A percentile compares a stretch with the other conserved stretches of the same genome.
Evolutionary conservation across 352 stramenopile species (phyloP).

Genomic region (Globisporangium irregulare): DNA sequence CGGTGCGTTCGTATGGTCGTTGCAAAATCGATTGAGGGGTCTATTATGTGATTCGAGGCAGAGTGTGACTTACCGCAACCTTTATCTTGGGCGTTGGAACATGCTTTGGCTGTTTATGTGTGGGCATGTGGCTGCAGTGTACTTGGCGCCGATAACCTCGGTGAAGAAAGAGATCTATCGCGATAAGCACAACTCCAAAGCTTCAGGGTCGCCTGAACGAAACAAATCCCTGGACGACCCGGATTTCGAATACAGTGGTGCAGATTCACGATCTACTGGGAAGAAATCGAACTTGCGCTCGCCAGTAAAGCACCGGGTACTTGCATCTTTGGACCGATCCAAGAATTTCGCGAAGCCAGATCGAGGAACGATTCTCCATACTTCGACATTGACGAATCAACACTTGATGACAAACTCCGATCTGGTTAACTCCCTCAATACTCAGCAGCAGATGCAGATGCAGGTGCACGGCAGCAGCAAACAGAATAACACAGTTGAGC

Average conservation of each 20-base stretch:
- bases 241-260: neutral
- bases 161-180: constrained; percentile 43
- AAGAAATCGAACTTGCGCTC: neutral
- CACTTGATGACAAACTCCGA: neutral
- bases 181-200: constrained; percentile 25
- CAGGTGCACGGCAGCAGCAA: neutral
- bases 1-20: constrained; percentile 20
- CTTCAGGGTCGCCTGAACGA: neutral
- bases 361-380: neutral
- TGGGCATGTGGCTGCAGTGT: constrained; percentile 22
- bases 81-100: neutral
- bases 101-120: neutral
- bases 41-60: too few species aligned
- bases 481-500: neutral
- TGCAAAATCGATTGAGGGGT: neutral
- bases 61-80: neutral
- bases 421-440: neutral
- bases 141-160: constrained; percentile 32
- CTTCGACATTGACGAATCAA: neutral
- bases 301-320: constrained; percentile 1
- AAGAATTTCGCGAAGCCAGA: neutral
- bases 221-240: constrained; percentile 3
- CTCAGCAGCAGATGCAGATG: neutral
- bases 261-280: neutral
- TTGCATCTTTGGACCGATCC: constrained; percentile 6